Evolutionary conservation across 1,284 basidiomycete species (phyloP).

Genomic region (Trametes versicolor): DNA sequence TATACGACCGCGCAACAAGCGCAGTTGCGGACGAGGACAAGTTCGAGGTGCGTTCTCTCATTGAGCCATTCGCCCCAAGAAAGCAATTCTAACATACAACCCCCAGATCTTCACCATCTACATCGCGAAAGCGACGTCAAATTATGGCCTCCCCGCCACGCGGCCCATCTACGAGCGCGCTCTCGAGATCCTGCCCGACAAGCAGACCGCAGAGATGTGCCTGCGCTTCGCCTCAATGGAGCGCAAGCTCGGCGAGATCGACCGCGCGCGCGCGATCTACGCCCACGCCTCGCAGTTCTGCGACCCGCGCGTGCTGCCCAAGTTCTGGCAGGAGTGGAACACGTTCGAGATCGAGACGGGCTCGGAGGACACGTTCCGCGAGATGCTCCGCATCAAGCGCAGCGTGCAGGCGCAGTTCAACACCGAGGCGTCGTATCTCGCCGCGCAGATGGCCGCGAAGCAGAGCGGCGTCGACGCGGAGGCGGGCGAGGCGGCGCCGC

Average conservation of each 20-base stretch:
- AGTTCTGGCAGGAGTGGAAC: conserved; percentile 98
- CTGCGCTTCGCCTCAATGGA: conserved; percentile 95
- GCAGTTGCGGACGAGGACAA: conserved; percentile 91
- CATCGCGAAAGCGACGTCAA: conserved; percentile 95
- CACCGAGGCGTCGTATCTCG: conserved; percentile 91
- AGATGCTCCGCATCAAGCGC: conserved; percentile 98
- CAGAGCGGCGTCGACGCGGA: conserved; percentile 59
- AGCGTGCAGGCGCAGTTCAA: conserved; percentile 99
- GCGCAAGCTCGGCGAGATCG: conserved; percentile 98
- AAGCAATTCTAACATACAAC: neutral
- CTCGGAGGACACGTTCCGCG: conserved; percentile 98
- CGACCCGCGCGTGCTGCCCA: conserved; percentile 89
- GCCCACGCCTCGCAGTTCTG: conserved; percentile 99
- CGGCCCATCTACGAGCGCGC: conserved; percentile 97
- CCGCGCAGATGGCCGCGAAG: conserved; percentile 82
- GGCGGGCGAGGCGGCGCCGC: conserved; percentile 64
- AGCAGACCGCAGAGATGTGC: conserved; percentile 98
- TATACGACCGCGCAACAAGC: conserved; percentile 93
- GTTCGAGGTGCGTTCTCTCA: conserved; percentile 78
- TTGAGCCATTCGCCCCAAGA: neutral
- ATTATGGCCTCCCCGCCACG: conserved; percentile 96
- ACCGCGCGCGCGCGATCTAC: conserved; percentile 95
- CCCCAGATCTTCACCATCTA: conserved; percentile 94
- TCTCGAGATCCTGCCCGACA: conserved; percentile 92
- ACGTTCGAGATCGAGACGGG: conserved; percentile 97